A percentile compares a stretch with the other conserved stretches of the same genome.
phyloP scores from a whole-genome alignment of 1,284 basidiomycete species.

The Pseudomicrostroma phylloplanum region DNA sequence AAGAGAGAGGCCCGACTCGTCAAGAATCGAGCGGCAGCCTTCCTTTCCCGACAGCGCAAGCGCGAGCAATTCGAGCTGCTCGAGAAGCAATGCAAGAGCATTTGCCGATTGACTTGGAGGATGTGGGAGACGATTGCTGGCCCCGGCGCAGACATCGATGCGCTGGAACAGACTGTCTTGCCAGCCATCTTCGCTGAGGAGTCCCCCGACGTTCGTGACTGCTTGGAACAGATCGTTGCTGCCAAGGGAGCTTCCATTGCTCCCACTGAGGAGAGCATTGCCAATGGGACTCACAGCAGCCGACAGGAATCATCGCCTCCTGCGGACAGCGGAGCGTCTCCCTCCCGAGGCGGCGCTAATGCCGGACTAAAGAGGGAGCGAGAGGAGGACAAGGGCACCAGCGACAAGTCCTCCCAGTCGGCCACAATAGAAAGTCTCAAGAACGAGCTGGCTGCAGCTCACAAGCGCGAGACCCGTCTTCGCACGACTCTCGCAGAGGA shows the following conservation, averaged over 20 bases:
- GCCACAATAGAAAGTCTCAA: slow-evolving; percentile 24
- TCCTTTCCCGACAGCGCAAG: slow-evolving; percentile 80
- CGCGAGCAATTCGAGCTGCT: slow-evolving; percentile 84
- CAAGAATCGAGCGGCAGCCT: slow-evolving; percentile 84
- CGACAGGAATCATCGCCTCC: not conserved
- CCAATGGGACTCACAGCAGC: slow-evolving; percentile 7
- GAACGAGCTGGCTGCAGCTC: slow-evolving; percentile 7
- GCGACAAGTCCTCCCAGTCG: slow-evolving; percentile 2
- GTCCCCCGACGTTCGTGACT: slow-evolving; percentile 24
- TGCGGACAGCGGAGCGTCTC: slow-evolving; percentile 9
- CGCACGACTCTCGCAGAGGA: slow-evolving; percentile 11
- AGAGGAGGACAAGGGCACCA: not conserved
- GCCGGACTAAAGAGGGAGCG: not conserved
- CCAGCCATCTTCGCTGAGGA: slow-evolving; percentile 25
- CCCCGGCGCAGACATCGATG: slow-evolving; percentile 19
- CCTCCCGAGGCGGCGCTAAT: slow-evolving; percentile 16
- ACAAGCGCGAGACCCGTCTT: slow-evolving; percentile 11
- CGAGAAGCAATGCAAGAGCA: slow-evolving; percentile 63
- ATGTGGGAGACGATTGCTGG: slow-evolving; percentile 41
- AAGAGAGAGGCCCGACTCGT: slow-evolving; percentile 83
- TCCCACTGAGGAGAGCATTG: slow-evolving; percentile 27
- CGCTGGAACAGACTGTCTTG: slow-evolving; percentile 19
- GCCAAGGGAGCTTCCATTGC: slow-evolving; percentile 37
- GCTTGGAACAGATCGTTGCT: slow-evolving; percentile 30
- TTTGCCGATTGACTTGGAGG: slow-evolving; percentile 43